Evolutionary conservation across 2,329 filamentous ascomycete species (phyloP), one percentile per base, ranked within the genome.

Genomic region (Lachnellula cervina): DNA sequence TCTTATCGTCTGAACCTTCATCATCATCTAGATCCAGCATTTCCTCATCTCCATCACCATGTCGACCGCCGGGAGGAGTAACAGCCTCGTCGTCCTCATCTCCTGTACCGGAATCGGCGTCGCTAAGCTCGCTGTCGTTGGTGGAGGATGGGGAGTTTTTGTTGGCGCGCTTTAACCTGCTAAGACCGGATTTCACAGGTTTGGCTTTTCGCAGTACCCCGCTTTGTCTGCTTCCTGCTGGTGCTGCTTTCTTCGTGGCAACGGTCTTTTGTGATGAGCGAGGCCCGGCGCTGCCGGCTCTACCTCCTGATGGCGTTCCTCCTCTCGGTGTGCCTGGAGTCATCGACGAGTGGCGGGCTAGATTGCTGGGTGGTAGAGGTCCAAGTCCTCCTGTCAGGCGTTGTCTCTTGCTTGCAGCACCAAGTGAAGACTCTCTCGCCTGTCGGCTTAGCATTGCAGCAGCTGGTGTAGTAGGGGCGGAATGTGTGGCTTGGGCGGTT

Each of bases 1-100:
- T 77, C 56, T 75, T 89, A 68, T 88, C 86, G 72, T 91, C 88
- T 60, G 87, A 86, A 53, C 84, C 84, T 43, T 86, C 87, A 54
- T 90, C 87, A 49, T 90, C 87, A 34, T 87, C 84, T 16, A 71
- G 62, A 71, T 77, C 69, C 63, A 76, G 71, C 55, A 83, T 77
- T 8, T 75, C 79, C 54, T 78, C 79, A 28, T 80, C 80, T 64
- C 82, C 73, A 63, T 71, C 58, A 57, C 73, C 69, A 65, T 82
- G 83, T 63, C 85, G 78, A 52, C 77, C 75, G 34, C 78, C 73
- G n/a, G 61, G 57, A 14, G 66, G 62, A 7, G 66, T 60, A 14
- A 51, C 57, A 17, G 53, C 59, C 40, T 73, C 66, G 49, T 81
- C 76, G 52, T 79, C 76, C 47, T 83, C 77, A 49, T 80, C 74